A percentile compares a stretch with the other conserved stretches of the same genome.
Evolutionary conservation across 441 rosid genomes (phyloP).

Genomic region (Populus hybrid): DNA sequence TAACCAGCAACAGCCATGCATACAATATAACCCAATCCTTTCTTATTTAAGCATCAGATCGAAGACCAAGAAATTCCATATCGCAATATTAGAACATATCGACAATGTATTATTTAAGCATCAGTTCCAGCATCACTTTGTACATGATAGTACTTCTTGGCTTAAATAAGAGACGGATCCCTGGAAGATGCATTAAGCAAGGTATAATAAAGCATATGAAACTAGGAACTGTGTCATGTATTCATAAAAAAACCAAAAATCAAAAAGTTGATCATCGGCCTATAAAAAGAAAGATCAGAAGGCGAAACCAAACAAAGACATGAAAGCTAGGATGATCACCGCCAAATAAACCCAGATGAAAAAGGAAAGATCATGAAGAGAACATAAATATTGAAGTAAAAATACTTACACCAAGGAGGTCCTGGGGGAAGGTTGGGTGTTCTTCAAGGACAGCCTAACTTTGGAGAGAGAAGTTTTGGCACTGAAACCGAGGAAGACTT

Average conservation of each 20-base stretch:
- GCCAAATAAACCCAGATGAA: no score
- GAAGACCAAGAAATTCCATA: background rate
- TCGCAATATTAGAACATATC: background rate
- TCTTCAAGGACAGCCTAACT: constrained; percentile 38
- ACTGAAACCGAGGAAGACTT: constrained; percentile 34
- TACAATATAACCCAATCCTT: background rate
- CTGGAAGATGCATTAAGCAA: background rate
- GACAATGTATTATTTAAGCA: background rate
- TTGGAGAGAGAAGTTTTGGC: constrained; percentile 25
- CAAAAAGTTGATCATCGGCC: background rate
- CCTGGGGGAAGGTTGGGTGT: constrained; percentile 15
- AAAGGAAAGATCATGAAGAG: background rate
- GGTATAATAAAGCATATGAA: background rate
- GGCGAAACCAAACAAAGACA: background rate
- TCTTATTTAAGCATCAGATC: background rate
- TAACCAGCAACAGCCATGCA: constrained; percentile 3
- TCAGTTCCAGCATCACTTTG: background rate
- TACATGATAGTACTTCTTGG: background rate
- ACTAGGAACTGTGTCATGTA: background rate
- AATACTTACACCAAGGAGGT: constrained; percentile 55
- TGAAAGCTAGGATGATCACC: background rate
- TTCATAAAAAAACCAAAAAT: background rate
- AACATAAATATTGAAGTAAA: background rate
- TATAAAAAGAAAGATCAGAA: background rate
- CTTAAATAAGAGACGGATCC: no score